A percentile compares a stretch with the other conserved stretches of the same genome.
Conservation (phyloP, 257 asterid genomes). For the Ballota nigra region DNA sequence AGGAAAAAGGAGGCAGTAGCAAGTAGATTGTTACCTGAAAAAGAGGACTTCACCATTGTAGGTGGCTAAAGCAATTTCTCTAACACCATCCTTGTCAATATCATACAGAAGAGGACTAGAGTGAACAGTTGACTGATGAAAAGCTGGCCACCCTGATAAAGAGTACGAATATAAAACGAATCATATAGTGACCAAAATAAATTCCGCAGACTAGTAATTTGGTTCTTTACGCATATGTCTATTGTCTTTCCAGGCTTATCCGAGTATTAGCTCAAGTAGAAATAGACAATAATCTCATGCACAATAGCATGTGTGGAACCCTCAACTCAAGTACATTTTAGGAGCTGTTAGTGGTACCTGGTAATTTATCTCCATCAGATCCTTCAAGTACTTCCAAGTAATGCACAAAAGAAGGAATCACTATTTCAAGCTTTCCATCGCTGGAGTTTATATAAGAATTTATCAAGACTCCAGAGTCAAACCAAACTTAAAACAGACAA, state of each 20-base stretch:
- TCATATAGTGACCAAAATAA: not conserved
- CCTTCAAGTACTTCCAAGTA: constrained; percentile 98
- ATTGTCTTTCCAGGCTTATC: not conserved
- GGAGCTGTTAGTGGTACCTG: constrained; percentile 52
- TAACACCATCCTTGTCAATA: constrained; percentile 96
- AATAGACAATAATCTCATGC: not conserved
- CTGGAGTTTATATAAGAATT: constrained; percentile 37
- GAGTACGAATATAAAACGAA: constrained; percentile 18
- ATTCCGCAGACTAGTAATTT: constrained; percentile 2
- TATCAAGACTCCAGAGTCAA: constrained; percentile 3
- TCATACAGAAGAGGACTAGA: constrained; percentile 93
- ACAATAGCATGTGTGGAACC: not conserved
- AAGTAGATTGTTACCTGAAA: constrained; percentile 63
- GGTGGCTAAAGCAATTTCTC: constrained; percentile 95
- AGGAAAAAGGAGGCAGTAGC: constrained; percentile 1
- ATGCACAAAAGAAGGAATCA: constrained; percentile 96
- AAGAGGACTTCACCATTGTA: constrained; percentile 95
- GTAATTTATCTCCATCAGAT: constrained; percentile 96
- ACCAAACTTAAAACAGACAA: not conserved
- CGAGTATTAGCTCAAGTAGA: not conserved
- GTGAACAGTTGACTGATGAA: constrained; percentile 97
- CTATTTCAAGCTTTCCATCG: constrained; percentile 97
- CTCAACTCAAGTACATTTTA: not conserved
- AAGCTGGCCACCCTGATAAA: constrained; percentile 96
- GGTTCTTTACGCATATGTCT: not conserved